A percentile compares a stretch with the other conserved stretches of the same genome.
Conservation (phyloP, 331 rosid genomes). For the Rhamnella rubrinervis region DNA sequence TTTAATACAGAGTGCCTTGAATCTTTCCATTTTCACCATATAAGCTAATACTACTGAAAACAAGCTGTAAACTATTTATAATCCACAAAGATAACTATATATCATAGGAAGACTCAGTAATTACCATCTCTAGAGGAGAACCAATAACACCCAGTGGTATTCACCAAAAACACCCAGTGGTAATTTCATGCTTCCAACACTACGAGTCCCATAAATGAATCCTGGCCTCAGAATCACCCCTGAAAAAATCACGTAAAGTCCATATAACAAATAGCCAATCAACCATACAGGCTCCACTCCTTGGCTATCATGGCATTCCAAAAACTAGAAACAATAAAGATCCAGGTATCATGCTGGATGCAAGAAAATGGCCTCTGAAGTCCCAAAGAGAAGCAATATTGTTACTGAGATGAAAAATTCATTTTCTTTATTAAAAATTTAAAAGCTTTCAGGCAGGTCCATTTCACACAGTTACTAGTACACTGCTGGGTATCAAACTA, state of each 20-base stretch:
- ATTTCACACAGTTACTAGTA: neutral
- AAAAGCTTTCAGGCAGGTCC: neutral
- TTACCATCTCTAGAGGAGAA: constrained; percentile 89
- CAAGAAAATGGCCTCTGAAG: neutral
- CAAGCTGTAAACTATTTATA: too few species aligned
- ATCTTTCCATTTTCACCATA: too few species aligned
- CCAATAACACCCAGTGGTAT: constrained; percentile 81
- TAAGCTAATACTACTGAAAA: too few species aligned
- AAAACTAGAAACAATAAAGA: neutral
- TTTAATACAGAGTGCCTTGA: too few species aligned
- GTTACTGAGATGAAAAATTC: neutral
- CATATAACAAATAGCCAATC: neutral
- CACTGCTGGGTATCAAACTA: neutral
- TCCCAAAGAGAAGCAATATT: neutral
- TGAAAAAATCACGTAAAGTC: constrained; percentile 34
- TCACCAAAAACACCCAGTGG: too few species aligned
- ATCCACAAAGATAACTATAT: too few species aligned
- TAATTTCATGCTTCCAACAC: constrained; percentile 72
- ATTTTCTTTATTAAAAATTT: neutral
- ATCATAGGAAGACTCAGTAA: constrained; percentile 11
- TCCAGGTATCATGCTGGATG: neutral
- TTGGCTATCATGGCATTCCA: neutral
- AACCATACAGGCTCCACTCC: neutral
- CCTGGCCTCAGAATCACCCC: constrained; percentile 97
- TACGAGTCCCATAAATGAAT: constrained; percentile 91